Conservation (phyloP, 1,139 yeast genomes). For the Zygotorulaspora mrakii region DNA sequence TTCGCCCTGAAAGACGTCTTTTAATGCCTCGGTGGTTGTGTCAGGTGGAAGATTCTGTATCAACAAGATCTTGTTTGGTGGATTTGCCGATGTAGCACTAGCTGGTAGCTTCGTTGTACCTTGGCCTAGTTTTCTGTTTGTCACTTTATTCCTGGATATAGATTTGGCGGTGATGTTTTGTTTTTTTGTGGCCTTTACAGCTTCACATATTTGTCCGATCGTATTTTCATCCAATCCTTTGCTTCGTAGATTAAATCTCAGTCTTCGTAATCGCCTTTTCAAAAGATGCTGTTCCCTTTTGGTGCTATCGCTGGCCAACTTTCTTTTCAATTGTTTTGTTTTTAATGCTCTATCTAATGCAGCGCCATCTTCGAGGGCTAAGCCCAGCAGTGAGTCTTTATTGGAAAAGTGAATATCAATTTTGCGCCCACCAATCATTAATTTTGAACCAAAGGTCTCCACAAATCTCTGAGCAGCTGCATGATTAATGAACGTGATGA, state of each 20-base stretch:
- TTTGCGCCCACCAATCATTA: constrained; percentile 51
- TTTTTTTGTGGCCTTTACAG: constrained; percentile 8
- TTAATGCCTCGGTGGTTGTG: constrained; percentile 41
- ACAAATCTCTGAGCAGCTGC: constrained; percentile 51
- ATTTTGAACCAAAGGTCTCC: constrained; percentile 41
- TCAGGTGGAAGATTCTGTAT: constrained; percentile 59
- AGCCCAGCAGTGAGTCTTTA: constrained; percentile 32
- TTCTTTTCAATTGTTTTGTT: constrained; percentile 18
- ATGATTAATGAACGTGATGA: constrained; percentile 54
- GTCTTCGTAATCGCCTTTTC: constrained; percentile 28
- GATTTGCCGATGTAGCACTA: constrained; percentile 32
- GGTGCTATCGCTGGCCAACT: constrained; percentile 16
- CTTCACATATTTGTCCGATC: constrained; percentile 13
- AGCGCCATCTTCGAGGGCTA: constrained; percentile 21
- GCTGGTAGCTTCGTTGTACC: constrained; percentile 39
- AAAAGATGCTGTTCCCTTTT: constrained; percentile 20
- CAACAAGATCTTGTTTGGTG: constrained; percentile 69
- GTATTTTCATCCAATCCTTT: constrained; percentile 22
- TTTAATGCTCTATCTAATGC: constrained; percentile 21
- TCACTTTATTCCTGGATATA: constrained; percentile 2
- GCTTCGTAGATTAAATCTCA: constrained; percentile 23
- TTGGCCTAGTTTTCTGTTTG: constrained; percentile 25
- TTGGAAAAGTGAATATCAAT: constrained; percentile 47
- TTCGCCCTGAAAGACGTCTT: constrained; percentile 51
- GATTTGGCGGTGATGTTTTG: neutral